These are phyloP conservation scores for Termitomyces sp. DNA, from an alignment of 768 basidiomycete genomes.

Conservation along the genomic window DNA sequence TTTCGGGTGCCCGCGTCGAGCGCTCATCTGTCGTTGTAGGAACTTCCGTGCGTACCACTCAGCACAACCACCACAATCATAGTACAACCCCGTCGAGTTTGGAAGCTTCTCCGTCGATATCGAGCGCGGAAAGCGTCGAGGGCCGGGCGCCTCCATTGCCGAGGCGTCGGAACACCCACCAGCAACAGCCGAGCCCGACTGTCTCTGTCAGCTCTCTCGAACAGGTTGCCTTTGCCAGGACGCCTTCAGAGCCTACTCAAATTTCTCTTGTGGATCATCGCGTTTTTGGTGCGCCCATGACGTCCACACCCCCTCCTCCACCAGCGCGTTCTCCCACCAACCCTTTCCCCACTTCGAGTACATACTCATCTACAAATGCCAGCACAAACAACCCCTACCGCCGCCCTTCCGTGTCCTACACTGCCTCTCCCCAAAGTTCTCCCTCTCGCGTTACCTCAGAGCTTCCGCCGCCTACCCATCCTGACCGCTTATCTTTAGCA, in stretches of 20 bases:
- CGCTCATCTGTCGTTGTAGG: constrained; percentile 30
- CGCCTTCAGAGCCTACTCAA: constrained; percentile 4
- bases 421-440: constrained; percentile 23
- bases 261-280: neutral
- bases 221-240: constrained; percentile 36
- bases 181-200: constrained; percentile 30
- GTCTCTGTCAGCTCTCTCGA: constrained; percentile 39
- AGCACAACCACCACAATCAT: constrained; percentile 10
- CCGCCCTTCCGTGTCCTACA: constrained; percentile 3
- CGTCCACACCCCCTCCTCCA: constrained; percentile 1
- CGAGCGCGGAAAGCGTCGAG: constrained; percentile 4
- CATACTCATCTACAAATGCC: neutral
- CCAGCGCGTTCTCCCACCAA: constrained; percentile 1
- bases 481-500: constrained; percentile 1
- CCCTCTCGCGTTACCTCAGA: constrained; percentile 20
- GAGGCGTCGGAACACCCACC: constrained; percentile 18
- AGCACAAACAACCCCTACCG: constrained; percentile 10
- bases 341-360: constrained; percentile 3
- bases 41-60: constrained; percentile 22
- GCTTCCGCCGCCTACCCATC: constrained; percentile 18
- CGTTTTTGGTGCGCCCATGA: neutral
- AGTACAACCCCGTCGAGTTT: neutral
- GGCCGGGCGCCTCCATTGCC: constrained; percentile 23
- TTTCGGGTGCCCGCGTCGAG: constrained; percentile 23
- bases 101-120: constrained; percentile 2